Percentiles rank a stretch among this genome's conserved stretches.
Conservation (phyloP, 2,329 filamentous ascomycete genomes). For the Calycina herbarum region DNA sequence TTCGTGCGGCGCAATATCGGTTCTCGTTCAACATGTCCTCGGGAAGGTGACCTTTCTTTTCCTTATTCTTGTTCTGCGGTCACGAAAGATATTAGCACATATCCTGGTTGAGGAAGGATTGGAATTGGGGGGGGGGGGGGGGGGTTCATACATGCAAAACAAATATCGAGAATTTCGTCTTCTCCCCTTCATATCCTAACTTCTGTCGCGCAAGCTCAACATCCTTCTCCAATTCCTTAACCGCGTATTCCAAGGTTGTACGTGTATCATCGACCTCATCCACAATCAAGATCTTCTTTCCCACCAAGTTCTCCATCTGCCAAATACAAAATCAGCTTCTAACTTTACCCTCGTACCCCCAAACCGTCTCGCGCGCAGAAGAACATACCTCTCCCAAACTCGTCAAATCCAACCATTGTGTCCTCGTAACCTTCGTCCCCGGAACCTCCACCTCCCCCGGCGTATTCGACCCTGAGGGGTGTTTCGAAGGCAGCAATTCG, state of each 20-base stretch:
- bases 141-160: slow-evolving; percentile 72
- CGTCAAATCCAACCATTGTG: slow-evolving; percentile 94
- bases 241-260: slow-evolving; percentile 91
- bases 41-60: slow-evolving; percentile 87
- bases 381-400: slow-evolving; percentile 61
- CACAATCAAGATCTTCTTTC: slow-evolving; percentile 89
- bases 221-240: slow-evolving; percentile 92
- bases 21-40: slow-evolving; percentile 70
- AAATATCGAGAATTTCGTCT: slow-evolving; percentile 91
- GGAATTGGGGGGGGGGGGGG: neutral
- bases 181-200: slow-evolving; percentile 68
- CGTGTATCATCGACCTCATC: slow-evolving; percentile 96
- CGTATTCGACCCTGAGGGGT: slow-evolving; percentile 51
- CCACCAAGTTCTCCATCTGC: slow-evolving; percentile 83
- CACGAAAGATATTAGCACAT: slow-evolving; percentile 19
- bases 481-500: slow-evolving; percentile 68
- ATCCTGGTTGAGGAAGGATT: too few relatives aligned
- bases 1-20: slow-evolving; percentile 82
- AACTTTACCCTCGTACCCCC: too few relatives aligned
- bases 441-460: slow-evolving; percentile 60
- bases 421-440: slow-evolving; percentile 93
- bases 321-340: too few relatives aligned
- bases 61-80: slow-evolving; percentile 88
- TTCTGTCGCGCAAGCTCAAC: slow-evolving; percentile 77
- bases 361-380: too few relatives aligned